Percentiles rank a stretch among this genome's conserved stretches.
These are phyloP conservation scores for Rubus idaeus DNA, from an alignment of 306 rosid species.

Conservation along the genomic window DNA sequence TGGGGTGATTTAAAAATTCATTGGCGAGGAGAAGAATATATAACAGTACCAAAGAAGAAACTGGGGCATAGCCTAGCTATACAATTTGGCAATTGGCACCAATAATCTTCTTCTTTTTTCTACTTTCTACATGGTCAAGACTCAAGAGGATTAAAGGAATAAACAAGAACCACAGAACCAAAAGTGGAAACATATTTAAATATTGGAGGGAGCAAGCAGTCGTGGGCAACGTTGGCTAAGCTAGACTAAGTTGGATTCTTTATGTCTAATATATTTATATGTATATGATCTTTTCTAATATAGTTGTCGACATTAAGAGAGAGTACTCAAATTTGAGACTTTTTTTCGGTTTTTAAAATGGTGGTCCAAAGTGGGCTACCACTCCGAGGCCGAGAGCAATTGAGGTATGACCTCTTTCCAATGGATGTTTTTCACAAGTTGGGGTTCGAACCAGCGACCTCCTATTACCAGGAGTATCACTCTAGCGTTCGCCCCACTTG, in stretches of 20 bases:
- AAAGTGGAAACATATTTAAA: not conserved
- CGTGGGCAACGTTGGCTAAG: constrained; percentile 18
- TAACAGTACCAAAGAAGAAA: not conserved
- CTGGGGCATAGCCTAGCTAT: not conserved
- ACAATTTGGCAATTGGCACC: constrained; percentile 27
- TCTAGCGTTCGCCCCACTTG: too few species aligned
- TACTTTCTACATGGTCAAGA: not conserved
- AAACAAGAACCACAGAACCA: constrained; percentile 22
- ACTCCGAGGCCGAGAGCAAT: too few species aligned
- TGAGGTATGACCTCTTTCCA: too few species aligned
- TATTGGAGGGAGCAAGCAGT: constrained; percentile 23
- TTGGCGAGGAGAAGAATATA: not conserved
- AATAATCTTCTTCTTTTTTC: not conserved
- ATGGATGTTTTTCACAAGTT: too few species aligned
- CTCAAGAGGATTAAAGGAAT: not conserved
- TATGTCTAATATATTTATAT: constrained; percentile 18
- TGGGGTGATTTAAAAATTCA: not conserved
- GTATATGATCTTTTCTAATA: too few species aligned
- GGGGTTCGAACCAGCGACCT: too few species aligned
- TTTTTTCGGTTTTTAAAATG: too few species aligned
- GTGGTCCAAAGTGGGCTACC: too few species aligned
- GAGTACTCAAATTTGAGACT: too few species aligned
- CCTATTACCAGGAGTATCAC: too few species aligned
- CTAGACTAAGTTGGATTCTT: constrained; percentile 25
- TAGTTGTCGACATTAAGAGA: too few species aligned